Evolutionary conservation across 2,329 filamentous ascomycete genomes (phyloP), one percentile per base, ranked within the genome.

Genomic region (Aspergillus udagawae): DNA sequence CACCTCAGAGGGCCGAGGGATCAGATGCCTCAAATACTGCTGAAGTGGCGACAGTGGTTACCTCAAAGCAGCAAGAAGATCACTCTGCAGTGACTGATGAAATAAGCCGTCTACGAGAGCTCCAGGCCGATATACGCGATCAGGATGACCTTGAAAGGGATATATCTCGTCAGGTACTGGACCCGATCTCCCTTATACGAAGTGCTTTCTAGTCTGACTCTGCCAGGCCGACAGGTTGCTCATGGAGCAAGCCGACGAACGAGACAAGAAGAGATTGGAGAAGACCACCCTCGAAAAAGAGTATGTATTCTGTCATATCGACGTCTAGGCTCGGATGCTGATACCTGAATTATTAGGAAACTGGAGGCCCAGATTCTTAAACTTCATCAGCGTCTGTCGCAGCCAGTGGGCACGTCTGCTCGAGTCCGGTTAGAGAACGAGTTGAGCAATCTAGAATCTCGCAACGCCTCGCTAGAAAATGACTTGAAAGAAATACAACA

Each of bases 61-160:
- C 9, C 14, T 12, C 25, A 49, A 42, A 21, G 21, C 45, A 8
- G 21, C 8, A 48, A 27, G 48, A 50, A 44, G 53, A 51, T 45
- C 51, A 52, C 9, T 50, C 58, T 29, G 53, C 48, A 21, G 51
- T 42, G 20, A 54, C 56, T 57, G 83, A 85, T 60, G 87, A 90
- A 67, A 82, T 82, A 45, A 79, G 80, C 52, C 82, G 83, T 21
- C 76, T 92, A 28, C 79, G 81, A 56, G 82, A 82, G 47, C 76
- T 92, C 44, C 86, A 88, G 4, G 83, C 86, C 52, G 82, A 87
- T 57, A 85, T 94, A 23, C 86, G 91, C 56, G 86, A 96, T 67
- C 93, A 97, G 72, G 88, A 92, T 76, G 92, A 97, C 58, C 78
- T 97, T 21, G 93, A 97, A 73, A 84, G 91, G 60, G 92, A 96